Conservation (phyloP, 225 moss, liverwort and hornwort species). For the Thuidium tamariscinum region DNA sequence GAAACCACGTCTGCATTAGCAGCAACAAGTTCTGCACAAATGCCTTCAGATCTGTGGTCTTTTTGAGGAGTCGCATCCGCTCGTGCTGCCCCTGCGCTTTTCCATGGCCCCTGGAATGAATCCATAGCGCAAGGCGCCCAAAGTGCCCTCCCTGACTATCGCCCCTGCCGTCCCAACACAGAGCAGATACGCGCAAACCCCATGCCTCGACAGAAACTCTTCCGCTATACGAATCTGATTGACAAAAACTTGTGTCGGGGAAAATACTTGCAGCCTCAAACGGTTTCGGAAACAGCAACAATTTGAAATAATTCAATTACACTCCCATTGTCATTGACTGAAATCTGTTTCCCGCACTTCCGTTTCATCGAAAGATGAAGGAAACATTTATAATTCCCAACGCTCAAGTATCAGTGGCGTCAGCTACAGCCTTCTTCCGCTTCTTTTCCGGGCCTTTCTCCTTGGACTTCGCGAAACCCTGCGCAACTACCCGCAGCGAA, state of each 20-base stretch:
- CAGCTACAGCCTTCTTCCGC: constrained; percentile 25
- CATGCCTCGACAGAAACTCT: not conserved
- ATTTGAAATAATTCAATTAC: not conserved
- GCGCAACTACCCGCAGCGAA: constrained; percentile 25
- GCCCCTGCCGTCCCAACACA: not conserved
- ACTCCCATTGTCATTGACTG: not conserved
- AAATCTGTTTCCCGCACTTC: not conserved
- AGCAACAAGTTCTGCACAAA: constrained; percentile 69
- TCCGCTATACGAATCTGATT: not conserved
- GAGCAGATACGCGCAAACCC: not conserved
- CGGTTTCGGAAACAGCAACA: not conserved
- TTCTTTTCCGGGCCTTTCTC: constrained; percentile 39
- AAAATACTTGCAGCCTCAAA: not conserved
- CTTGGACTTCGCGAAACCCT: constrained; percentile 20
- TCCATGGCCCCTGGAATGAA: not conserved
- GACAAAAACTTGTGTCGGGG: not conserved
- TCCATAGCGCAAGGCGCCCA: not conserved
- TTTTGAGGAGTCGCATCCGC: constrained; percentile 25
- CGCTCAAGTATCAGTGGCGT: constrained; percentile 13
- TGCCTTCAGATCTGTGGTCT: constrained; percentile 61
- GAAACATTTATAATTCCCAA: not conserved
- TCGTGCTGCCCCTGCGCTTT: constrained; percentile 19
- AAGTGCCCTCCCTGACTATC: not conserved
- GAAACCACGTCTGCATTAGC: constrained; percentile 41
- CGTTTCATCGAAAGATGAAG: not conserved